Conservation (phyloP, 768 basidiomycete species). For the Podaxis sp. region DNA sequence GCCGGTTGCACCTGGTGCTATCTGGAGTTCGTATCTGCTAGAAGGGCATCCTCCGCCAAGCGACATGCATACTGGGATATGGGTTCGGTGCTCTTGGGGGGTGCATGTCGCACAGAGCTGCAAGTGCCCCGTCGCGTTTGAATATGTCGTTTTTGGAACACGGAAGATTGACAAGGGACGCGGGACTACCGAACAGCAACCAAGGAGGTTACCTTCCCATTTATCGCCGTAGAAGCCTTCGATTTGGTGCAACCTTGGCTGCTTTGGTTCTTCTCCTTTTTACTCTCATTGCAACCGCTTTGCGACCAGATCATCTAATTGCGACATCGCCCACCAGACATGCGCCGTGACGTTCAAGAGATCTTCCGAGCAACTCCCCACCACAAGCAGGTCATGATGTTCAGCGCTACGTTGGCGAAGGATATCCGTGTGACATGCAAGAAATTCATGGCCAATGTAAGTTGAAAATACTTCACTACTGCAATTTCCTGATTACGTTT, state of each 20-base stretch:
- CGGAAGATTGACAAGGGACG: constrained; percentile 2
- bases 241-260: constrained; percentile 21
- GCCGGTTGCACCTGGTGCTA: constrained; percentile 33
- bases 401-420: constrained; percentile 96
- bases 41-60: constrained; percentile 12
- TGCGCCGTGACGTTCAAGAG: constrained; percentile 99
- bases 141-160: neutral
- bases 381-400: constrained; percentile 99
- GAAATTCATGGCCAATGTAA: constrained; percentile 98
- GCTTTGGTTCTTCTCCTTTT: constrained; percentile 38
- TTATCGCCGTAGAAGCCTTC: neutral
- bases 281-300: constrained; percentile 43
- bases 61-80: neutral
- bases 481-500: neutral
- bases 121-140: neutral
- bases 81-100: constrained; percentile 1
- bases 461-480: constrained; percentile 24
- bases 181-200: neutral
- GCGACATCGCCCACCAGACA: constrained; percentile 84
- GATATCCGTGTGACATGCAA: constrained; percentile 98
- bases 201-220: constrained; percentile 13
- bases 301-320: constrained; percentile 60
- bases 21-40: constrained; percentile 3
- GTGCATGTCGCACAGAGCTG: neutral
- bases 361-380: constrained; percentile 98